phyloP scores from a whole-genome alignment of 495 filamentous ascomycete genomes.

The Xylaria curta region DNA sequence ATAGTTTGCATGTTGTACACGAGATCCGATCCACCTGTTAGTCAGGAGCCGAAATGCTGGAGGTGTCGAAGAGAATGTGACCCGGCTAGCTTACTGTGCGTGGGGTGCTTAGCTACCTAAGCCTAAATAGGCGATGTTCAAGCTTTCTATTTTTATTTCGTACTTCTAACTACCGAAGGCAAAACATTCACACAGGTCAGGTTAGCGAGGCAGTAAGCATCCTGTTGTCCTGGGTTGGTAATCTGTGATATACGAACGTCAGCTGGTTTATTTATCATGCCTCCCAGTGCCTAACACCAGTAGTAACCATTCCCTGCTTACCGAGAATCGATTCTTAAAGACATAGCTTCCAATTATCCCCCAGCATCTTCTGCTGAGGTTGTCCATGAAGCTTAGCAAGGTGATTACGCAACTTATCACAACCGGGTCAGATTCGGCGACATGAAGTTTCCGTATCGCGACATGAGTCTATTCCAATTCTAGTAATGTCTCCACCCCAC shows the following conservation, averaged over 20 bases:
- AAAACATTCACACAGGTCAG: background rate
- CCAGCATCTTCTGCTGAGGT: background rate
- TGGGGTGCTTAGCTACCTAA: too few relatives aligned
- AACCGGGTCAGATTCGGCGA: too few relatives aligned
- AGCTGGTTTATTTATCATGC: background rate
- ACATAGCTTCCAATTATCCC: background rate
- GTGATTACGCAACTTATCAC: background rate
- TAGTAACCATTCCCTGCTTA: background rate
- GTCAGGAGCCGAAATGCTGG: too few relatives aligned
- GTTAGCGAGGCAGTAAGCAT: background rate
- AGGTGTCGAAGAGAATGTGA: too few relatives aligned
- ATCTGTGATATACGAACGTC: background rate
- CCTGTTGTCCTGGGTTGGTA: background rate
- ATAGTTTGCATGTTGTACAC: too few relatives aligned
- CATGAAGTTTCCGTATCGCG: too few relatives aligned
- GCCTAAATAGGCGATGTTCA: background rate
- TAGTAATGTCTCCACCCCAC: too few relatives aligned
- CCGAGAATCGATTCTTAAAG: background rate
- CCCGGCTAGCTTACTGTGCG: background rate
- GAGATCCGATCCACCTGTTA: too few relatives aligned
- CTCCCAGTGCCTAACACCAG: background rate
- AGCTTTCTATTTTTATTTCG: constrained; percentile 13
- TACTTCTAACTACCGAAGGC: background rate
- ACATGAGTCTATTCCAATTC: too few relatives aligned
- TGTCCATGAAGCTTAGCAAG: background rate